Base-by-base conservation (phyloP, 1,284 basidiomycete species). In the Sporisorium scitamineum region DNA sequence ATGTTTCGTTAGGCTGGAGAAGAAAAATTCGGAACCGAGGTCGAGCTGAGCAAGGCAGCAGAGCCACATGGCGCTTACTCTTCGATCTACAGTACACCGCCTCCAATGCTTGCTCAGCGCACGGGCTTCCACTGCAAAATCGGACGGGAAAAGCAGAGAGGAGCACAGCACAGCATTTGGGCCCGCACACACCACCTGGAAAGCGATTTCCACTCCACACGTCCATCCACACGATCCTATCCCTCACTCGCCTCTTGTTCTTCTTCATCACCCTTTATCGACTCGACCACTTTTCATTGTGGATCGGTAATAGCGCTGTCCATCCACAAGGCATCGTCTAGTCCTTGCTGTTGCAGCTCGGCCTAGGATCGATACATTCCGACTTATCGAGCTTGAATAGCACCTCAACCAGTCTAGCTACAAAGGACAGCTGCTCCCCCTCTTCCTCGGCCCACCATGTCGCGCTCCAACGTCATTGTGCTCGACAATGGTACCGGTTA, bases 401-500 rank as follows among this genome's bases (percentile, higher is more conserved):
- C 13, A 32, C 6, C 9, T 34, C 13, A 13, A 34, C 34, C 14
- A 34, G 5, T 34, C 34, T 34, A 8, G 11, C 13, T n/a, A n/a
- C n/a, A n/a, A n/a, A n/a, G 34, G 11, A 34, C 34, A 34, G 7
- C 9, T 3, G 9, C 14, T 1, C 18, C 37, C 5, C 9, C 6
- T 34, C 14, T 1, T 8, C 37, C 5, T n/a, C 14, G 13, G 34
- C 39, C 41, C 67, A 70, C 27, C 61, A 84, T 84, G 83, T 83
- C 82, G 57, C 80, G 81, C 42, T 83, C 83, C 56, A 84, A 84
- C 69, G 83, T 84, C 61, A 82, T 84, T 65, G 81, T 84, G 16
- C 76, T 84, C 84, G 95, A 98, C 88, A 97, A 97, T 89, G 96
- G 96, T 62, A 98, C 95, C 52, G 96, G 96, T 20, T 97, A 90